A percentile compares a stretch with the other conserved stretches of the same genome.
Evolutionary conservation across 257 asterid species (phyloP).

Genomic region (Solanum corneliomulleri): DNA sequence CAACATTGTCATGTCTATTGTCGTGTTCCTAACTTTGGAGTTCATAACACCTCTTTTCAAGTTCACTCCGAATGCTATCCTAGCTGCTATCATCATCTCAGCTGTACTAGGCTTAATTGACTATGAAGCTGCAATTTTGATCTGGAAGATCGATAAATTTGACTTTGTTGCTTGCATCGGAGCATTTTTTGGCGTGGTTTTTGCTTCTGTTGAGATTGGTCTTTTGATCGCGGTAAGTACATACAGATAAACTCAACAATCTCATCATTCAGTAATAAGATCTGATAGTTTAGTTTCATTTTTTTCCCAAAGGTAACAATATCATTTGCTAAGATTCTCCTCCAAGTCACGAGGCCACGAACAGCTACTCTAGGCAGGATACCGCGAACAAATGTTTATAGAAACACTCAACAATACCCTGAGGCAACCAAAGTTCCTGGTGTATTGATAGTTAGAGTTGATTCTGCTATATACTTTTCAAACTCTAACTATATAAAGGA

Average conservation of each 20-base stretch:
- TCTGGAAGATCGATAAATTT: slow-evolving; percentile 82
- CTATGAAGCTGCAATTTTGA: slow-evolving; percentile 58
- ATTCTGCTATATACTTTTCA: slow-evolving; percentile 93
- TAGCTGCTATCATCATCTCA: slow-evolving; percentile 80
- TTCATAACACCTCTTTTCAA: slow-evolving; percentile 77
- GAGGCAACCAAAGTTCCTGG: slow-evolving; percentile 69
- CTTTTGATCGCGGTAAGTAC: slow-evolving; percentile 67
- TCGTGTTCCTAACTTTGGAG: slow-evolving; percentile 59
- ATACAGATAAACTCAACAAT: background rate
- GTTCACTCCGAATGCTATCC: slow-evolving; percentile 87
- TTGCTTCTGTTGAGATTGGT: slow-evolving; percentile 67
- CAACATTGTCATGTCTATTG: slow-evolving; percentile 72
- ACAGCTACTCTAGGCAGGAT: slow-evolving; percentile 73
- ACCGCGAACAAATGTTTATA: slow-evolving; percentile 68
- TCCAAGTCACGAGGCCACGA: slow-evolving; percentile 91
- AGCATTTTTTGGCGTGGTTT: slow-evolving; percentile 84
- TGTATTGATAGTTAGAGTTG: slow-evolving; percentile 67
- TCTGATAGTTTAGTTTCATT: background rate
- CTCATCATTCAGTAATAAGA: background rate
- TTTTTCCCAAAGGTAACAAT: slow-evolving; percentile 42
- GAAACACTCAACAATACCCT: slow-evolving; percentile 75
- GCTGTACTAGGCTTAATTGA: slow-evolving; percentile 84
- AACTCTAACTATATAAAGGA: slow-evolving; percentile 81
- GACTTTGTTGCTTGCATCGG: slow-evolving; percentile 93
- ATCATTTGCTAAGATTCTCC: slow-evolving; percentile 76